Evolutionary conservation across 139 green algal species (phyloP).

Genomic region (Chlorella sorokiniana): DNA sequence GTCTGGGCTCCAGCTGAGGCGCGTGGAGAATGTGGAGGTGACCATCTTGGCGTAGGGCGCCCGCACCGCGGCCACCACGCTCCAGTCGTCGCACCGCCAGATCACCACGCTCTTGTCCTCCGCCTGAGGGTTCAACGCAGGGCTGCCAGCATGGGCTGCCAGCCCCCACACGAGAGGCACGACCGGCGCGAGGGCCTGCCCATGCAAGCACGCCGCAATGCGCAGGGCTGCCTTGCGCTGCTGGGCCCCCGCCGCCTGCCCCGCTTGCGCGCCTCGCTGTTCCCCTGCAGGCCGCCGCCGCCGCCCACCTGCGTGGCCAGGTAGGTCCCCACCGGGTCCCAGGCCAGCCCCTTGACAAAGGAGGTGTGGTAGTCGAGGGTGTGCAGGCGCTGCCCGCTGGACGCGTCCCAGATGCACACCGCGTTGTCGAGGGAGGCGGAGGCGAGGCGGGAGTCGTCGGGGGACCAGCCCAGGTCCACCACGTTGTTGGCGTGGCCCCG

Average conservation of each 20-base stretch:
- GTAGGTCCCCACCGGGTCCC: slow-evolving; percentile 93
- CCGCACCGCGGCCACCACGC: slow-evolving; percentile 42
- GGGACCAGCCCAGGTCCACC: slow-evolving; percentile 86
- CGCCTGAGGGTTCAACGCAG: too few relatives aligned
- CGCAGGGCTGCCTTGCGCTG: too few relatives aligned
- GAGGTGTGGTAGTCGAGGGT: slow-evolving; percentile 67
- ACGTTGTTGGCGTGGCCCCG: slow-evolving; percentile 84
- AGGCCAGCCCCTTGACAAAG: slow-evolving; percentile 95
- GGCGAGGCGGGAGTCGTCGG: slow-evolving; percentile 76
- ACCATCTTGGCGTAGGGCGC: slow-evolving; percentile 57
- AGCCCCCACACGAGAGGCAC: too few relatives aligned
- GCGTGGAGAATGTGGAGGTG: slow-evolving; percentile 51
- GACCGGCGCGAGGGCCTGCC: too few relatives aligned
- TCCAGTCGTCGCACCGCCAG: slow-evolving; percentile 81
- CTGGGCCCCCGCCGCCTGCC: background rate
- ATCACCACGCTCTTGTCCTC: slow-evolving; percentile 85
- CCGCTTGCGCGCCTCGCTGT: background rate
- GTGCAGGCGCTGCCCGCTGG: slow-evolving; percentile 29
- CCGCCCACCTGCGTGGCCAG: slow-evolving; percentile 70
- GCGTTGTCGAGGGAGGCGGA: slow-evolving; percentile 85
- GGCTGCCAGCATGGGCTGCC: too few relatives aligned
- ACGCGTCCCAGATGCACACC: slow-evolving; percentile 70
- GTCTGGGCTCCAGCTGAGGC: slow-evolving; percentile 72
- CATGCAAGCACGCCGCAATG: too few relatives aligned
- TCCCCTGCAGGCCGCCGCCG: background rate